A percentile compares a stretch with the other conserved stretches of the same genome.
phyloP scores from a whole-genome alignment of 805 yeast genomes.

The Ogataea corticis region DNA sequence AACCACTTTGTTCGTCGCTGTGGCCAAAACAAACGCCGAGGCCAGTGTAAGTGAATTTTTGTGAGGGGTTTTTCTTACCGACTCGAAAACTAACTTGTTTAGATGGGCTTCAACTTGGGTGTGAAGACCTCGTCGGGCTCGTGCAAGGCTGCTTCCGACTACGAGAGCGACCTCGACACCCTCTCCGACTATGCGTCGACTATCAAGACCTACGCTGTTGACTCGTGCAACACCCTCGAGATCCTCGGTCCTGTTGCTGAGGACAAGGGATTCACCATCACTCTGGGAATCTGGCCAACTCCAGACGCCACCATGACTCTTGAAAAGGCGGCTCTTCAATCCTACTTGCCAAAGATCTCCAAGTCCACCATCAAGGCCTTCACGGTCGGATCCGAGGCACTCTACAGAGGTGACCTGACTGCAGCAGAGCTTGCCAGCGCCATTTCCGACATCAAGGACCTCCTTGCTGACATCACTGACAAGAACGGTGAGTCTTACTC shows the following conservation, averaged over 20 bases:
- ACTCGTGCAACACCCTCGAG: constrained; percentile 91
- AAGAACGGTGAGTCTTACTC: constrained; percentile 77
- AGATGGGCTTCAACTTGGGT: constrained; percentile 81
- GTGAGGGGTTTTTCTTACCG: background rate
- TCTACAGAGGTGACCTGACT: constrained; percentile 85
- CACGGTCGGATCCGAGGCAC: constrained; percentile 93
- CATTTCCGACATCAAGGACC: constrained; percentile 61
- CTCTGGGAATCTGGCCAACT: constrained; percentile 93
- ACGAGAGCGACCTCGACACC: constrained; percentile 61
- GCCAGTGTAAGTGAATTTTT: constrained; percentile 17
- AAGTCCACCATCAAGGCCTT: constrained; percentile 69
- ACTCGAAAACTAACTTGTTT: constrained; percentile 6
- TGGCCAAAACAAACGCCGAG: constrained; percentile 26
- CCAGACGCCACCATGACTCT: constrained; percentile 74
- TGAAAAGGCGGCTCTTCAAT: constrained; percentile 70
- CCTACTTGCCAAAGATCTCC: constrained; percentile 72
- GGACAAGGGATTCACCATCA: constrained; percentile 68
- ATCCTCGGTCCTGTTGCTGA: constrained; percentile 86
- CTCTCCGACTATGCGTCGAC: constrained; percentile 60
- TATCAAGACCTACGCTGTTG: constrained; percentile 85
- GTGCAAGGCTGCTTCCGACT: constrained; percentile 76
- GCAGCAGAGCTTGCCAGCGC: constrained; percentile 69
- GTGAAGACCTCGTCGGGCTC: constrained; percentile 71
- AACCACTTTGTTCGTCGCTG: constrained; percentile 23
- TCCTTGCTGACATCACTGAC: constrained; percentile 65